A percentile compares a stretch with the other conserved stretches of the same genome.
Conservation (phyloP, 495 filamentous ascomycete species). For the Podospora fimiseda region DNA sequence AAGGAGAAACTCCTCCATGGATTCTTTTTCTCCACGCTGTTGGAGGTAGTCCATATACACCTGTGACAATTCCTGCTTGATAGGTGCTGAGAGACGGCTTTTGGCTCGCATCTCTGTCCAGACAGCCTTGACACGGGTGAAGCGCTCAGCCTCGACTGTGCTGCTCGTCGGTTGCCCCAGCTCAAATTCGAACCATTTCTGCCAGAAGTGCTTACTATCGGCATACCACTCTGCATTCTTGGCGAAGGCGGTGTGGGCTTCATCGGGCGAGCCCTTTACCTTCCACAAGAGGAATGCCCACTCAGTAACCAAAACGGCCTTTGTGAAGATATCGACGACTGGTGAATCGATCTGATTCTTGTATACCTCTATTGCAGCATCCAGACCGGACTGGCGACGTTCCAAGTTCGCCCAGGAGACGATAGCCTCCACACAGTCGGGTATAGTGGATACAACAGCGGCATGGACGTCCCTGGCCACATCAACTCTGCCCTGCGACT, state of each 20-base stretch:
- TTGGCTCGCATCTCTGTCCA: slow-evolving; percentile 68
- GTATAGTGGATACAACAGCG: slow-evolving; percentile 58
- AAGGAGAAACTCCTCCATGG: slow-evolving; percentile 77
- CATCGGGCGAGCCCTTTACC: slow-evolving; percentile 75
- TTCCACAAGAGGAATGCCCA: slow-evolving; percentile 91
- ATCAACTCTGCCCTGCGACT: slow-evolving; percentile 67
- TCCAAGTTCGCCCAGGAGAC: slow-evolving; percentile 82
- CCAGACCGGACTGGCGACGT: slow-evolving; percentile 76
- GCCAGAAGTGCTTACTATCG: slow-evolving; percentile 88
- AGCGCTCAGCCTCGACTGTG: slow-evolving; percentile 58
- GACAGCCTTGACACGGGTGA: slow-evolving; percentile 73
- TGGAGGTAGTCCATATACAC: slow-evolving; percentile 81
- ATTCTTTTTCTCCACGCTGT: slow-evolving; percentile 72
- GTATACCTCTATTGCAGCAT: slow-evolving; percentile 81
- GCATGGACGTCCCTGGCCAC: slow-evolving; percentile 78
- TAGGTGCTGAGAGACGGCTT: slow-evolving; percentile 59
- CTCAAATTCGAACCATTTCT: slow-evolving; percentile 83
- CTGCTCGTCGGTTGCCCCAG: slow-evolving; percentile 73
- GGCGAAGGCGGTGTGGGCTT: slow-evolving; percentile 79
- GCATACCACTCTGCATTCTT: slow-evolving; percentile 80
- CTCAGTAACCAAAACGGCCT: slow-evolving; percentile 79
- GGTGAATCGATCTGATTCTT: slow-evolving; percentile 70
- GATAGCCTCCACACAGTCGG: slow-evolving; percentile 82
- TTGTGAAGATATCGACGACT: slow-evolving; percentile 67
- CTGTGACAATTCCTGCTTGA: slow-evolving; percentile 70